Base-by-base conservation (phyloP, 2,329 filamentous ascomycete genomes). In the Dactylellina drechsleri region DNA sequence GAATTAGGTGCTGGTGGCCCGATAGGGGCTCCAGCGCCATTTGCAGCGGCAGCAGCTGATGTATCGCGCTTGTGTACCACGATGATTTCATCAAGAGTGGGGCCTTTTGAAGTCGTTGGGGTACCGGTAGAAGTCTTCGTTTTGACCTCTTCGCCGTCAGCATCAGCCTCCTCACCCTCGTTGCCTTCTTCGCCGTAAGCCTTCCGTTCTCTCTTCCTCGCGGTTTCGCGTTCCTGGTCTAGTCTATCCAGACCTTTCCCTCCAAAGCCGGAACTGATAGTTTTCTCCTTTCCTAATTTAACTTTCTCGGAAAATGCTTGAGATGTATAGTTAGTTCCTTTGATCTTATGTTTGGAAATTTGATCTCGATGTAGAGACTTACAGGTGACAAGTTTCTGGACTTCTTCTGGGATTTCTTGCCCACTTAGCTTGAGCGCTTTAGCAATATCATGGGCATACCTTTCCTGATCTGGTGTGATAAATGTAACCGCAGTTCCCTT, bases 401-500 rank as follows among this genome's bases (percentile, higher is more conserved):
- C 82, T 0, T 85, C 83, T 77, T 92, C 90, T 0, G 95, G 93
- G 0, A 98, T 86, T 8, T 89, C 86, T 81, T 96, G 92, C 3
- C 90, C 92, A 81, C 93, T 97, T 82, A 97, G 92, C 81, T 92
- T 92, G n/a, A 97, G 84, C 5, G 95, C 95, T 82, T 96, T 96
- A 71, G 90, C 89, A 75, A 97, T 92, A 78, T 96, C 93, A 10
- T 92, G 87, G 1, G 95, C 91, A 80, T 92, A 97, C 77, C 92
- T 92, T 80, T 96, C 93, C 81, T 99, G 93, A 54, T 96, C 92
- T 49, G 92, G 90, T 0, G 92, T 96, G 71, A 99, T 85, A 80
- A 98, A 97, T 0, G 95, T 99, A 59, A 99, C 92, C 0, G 95
- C 95, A 45, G 93, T 96, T 77, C 95, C 95, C 20, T 89, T 97